These are phyloP conservation scores for Pholiota conissans DNA, from an alignment of 768 basidiomycete species.

Conservation along the genomic window DNA sequence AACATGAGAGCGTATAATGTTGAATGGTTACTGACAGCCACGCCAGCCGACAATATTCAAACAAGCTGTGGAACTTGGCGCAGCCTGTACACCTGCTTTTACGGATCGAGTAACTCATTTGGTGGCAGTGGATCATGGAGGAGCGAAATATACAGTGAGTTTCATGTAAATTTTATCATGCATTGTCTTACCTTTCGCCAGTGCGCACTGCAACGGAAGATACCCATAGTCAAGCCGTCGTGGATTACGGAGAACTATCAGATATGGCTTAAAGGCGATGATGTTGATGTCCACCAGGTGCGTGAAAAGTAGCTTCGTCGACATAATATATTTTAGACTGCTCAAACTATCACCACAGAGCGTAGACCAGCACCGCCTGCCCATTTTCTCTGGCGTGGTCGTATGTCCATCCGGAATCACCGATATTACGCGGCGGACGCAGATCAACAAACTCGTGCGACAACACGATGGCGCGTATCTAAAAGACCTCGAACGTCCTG, in stretches of 20 bases:
- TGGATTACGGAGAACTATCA: conserved; percentile 78
- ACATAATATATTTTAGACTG: no score
- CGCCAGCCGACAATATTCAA: conserved; percentile 68
- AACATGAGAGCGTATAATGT: conserved; percentile 13
- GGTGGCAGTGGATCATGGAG: conserved; percentile 76
- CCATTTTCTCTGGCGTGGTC: conserved; percentile 68
- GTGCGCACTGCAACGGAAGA: conserved; percentile 81
- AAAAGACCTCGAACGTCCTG: conserved; percentile 75
- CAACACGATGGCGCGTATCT: conserved; percentile 67
- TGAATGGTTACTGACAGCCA: not conserved
- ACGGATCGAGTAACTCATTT: conserved; percentile 90
- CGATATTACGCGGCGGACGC: conserved; percentile 54
- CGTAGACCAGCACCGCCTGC: conserved; percentile 59
- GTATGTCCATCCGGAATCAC: conserved; percentile 78
- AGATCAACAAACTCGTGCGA: conserved; percentile 64
- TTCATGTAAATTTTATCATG: not conserved
- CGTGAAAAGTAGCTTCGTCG: conserved; percentile 15
- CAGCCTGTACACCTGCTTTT: conserved; percentile 63
- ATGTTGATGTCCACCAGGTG: conserved; percentile 69
- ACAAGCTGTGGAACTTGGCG: conserved; percentile 82
- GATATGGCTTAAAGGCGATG: conserved; percentile 79
- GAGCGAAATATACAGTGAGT: conserved; percentile 79
- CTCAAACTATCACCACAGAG: conserved; percentile 44
- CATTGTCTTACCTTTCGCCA: conserved; percentile 28
- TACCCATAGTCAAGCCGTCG: conserved; percentile 75